Conservation (phyloP, 75 land plant species). For the Larix kaempferi region DNA sequence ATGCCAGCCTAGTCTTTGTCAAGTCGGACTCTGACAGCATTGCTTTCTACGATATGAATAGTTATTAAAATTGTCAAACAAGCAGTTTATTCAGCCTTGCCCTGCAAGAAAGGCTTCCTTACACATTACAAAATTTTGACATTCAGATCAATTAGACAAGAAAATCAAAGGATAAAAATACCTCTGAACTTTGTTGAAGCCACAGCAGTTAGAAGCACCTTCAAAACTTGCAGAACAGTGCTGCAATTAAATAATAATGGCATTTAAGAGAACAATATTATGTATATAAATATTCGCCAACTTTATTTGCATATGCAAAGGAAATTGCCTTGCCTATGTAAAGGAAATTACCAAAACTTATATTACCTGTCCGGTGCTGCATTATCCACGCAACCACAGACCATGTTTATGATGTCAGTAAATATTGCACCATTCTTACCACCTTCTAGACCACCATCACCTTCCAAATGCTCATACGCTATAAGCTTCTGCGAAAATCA, state of each 20-base stretch:
- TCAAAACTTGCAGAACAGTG: slow-evolving; percentile 88
- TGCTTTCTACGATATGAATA: not conserved
- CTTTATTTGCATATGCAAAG: not conserved
- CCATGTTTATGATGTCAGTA: slow-evolving; percentile 86
- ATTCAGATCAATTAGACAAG: not conserved
- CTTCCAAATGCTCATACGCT: slow-evolving; percentile 94
- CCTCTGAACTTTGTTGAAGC: slow-evolving; percentile 91
- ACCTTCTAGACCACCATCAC: slow-evolving; percentile 92
- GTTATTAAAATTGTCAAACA: not conserved
- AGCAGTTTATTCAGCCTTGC: not conserved
- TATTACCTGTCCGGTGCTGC: slow-evolving; percentile 81
- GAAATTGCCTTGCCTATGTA: not conserved
- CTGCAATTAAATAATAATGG: slow-evolving; percentile 41
- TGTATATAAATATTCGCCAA: not conserved
- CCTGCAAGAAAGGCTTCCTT: not conserved
- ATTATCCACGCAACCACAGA: slow-evolving; percentile 86
- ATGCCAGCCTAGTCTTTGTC: too few relatives aligned
- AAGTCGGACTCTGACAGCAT: not conserved
- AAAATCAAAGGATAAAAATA: slow-evolving; percentile 11
- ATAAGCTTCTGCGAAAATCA: slow-evolving; percentile 84
- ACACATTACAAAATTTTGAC: not conserved
- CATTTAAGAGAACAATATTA: not conserved
- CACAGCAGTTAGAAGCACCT: slow-evolving; percentile 94
- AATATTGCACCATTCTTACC: slow-evolving; percentile 73
- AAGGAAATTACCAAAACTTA: not conserved